Evolutionary conservation across 805 yeast genomes (phyloP).

Genomic region (Nakazawaea peltata): DNA sequence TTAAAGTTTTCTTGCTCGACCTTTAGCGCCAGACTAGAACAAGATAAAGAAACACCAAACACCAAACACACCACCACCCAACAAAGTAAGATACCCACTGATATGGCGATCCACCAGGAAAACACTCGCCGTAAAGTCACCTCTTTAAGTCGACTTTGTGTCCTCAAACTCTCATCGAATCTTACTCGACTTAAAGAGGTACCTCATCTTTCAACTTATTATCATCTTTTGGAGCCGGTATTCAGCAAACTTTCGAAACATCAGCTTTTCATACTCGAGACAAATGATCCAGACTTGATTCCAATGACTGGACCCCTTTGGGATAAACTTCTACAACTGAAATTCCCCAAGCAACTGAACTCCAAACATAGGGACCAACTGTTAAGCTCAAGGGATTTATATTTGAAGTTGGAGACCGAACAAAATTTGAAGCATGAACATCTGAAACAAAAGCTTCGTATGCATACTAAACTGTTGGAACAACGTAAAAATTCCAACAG

Average conservation of each 20-base stretch:
- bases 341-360: slow-evolving; percentile 35
- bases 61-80: no score
- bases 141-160: slow-evolving; percentile 1
- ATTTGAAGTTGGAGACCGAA: slow-evolving; percentile 29
- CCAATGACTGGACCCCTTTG: slow-evolving; percentile 38
- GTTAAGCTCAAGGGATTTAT: slow-evolving; percentile 24
- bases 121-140: no score
- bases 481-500: slow-evolving; percentile 33
- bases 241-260: slow-evolving; percentile 35
- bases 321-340: slow-evolving; percentile 34
- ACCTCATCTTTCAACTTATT: slow-evolving; percentile 13
- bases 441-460: slow-evolving; percentile 36
- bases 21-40: no score
- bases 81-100: no score
- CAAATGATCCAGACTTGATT: slow-evolving; percentile 31
- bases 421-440: slow-evolving; percentile 33
- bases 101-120: no score
- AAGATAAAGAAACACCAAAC: no score
- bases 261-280: slow-evolving; percentile 33
- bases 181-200: slow-evolving; percentile 1
- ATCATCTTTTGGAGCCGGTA: slow-evolving; percentile 40
- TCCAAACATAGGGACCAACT: background rate
- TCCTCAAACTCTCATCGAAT: slow-evolving; percentile 1
- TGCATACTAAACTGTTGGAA: slow-evolving; percentile 30
- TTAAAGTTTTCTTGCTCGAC: no score